phyloP scores from a whole-genome alignment of 495 filamentous ascomycete genomes.

The Baudoinia panamericana region DNA sequence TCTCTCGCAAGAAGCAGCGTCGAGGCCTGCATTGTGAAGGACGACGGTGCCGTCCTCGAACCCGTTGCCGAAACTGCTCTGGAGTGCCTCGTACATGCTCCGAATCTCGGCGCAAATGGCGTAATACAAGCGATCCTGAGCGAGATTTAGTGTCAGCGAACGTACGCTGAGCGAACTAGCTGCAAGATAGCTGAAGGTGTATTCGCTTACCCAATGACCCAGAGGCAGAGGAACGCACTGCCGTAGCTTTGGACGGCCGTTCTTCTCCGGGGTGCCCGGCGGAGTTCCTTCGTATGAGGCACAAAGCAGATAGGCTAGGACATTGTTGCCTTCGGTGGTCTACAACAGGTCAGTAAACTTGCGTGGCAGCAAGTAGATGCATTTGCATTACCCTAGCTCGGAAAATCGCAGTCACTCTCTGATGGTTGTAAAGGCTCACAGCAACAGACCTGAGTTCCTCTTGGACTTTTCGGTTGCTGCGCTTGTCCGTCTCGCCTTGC shows the following conservation, averaged over 20 bases:
- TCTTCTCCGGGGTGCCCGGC: background rate
- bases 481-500: background rate
- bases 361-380: too few species aligned
- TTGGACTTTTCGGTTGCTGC: background rate
- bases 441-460: slow-evolving; percentile 2
- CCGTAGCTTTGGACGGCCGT: background rate
- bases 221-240: background rate
- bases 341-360: too few species aligned
- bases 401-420: slow-evolving; percentile 5
- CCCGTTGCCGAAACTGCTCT: slow-evolving; percentile 2
- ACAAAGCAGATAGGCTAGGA: slow-evolving; percentile 1
- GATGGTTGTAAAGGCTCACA: slow-evolving; percentile 3
- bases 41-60: slow-evolving; percentile 4
- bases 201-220: background rate
- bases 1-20: background rate
- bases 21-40: slow-evolving; percentile 9
- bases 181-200: too few species aligned
- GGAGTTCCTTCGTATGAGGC: background rate
- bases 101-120: slow-evolving; percentile 14
- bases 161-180: too few species aligned
- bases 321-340: background rate
- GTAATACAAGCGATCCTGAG: slow-evolving; percentile 18
- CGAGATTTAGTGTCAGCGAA: too few species aligned
- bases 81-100: slow-evolving; percentile 7
- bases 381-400: background rate